Evolutionary conservation across 2,329 filamentous ascomycete genomes (phyloP), one percentile per base, ranked within the genome.

Genomic region (Alternaria angustiovoidea): DNA sequence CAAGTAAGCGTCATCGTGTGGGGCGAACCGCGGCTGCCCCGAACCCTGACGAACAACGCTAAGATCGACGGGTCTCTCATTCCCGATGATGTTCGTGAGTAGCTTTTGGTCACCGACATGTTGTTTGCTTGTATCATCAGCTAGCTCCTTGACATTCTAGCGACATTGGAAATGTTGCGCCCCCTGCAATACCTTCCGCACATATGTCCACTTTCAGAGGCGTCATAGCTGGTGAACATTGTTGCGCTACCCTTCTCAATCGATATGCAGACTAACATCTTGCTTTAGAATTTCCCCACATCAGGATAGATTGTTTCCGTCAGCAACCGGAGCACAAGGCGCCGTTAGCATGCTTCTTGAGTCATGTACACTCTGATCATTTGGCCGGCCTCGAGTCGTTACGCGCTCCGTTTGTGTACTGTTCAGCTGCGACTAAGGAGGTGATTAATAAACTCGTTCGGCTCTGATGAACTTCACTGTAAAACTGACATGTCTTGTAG

Each of bases 291-390:
- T 96, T 96, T 67, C 92, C 92, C 4, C 86, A 89, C 41, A 93
- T 96, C 61, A 83, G 89, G 69, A 89, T 97, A 65, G 94, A 97
- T 78, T 93, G 89, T 80, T 97, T 97, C 70, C 87, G 91, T 24
- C 81, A 79, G 16, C 82, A 84, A 47, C 79, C 82, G 4, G 81
- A 81, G 6, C 78, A 79, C 16, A 84, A 79, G 16, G 85, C 90
- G 4, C 91, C 93, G 0, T 79, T 95, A 56, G 93, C 91, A 16
- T 95, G 91, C 76, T 97, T 98, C 74, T 83, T 98, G 26, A 96
- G 91, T 77, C 94, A 98, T 85, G 88, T 96, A 2, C 94, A 97
- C 75, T 96, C 91, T 65, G 94, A 97, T 70, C 94, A 97, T 78
- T 85, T 97, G 1, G 85, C 86, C 36, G 94, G 94, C 0, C 84